Evolutionary conservation across 1,284 basidiomycete species (phyloP), one percentile per base, ranked within the genome.

Genomic region (Rhodotorula glutinis): DNA sequence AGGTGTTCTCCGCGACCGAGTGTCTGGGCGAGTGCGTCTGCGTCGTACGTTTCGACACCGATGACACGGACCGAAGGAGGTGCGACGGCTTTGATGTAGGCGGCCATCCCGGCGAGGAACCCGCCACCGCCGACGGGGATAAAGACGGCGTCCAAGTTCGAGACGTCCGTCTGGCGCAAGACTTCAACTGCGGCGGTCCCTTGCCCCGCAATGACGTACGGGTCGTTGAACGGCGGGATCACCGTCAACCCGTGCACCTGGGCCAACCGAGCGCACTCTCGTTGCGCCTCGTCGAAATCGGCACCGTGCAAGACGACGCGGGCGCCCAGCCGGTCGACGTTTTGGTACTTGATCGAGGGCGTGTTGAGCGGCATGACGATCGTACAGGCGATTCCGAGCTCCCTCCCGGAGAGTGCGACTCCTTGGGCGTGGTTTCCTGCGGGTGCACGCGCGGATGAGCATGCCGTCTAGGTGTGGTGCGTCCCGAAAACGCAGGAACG

Each of bases 361-460:
- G 96, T 98, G 27, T 88, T 92, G 41, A 88, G 82, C 1, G 96
- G 96, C 96, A 99, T 98, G 72, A 99, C 92, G 73, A 99, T 98
- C 19, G 94, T 97, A 74, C 93, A 96, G 5, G 94, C 92, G 69
- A 98, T 90, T 54, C 85, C 86, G 43, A 99, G 85, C 62, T 87
- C 86, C 47, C 87, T 82, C 17, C 93, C 93, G 14, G 95, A 93
- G 62, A 98, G 84, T 2, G 96, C 96, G 49, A 99, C 96, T 38
- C 96, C 96, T 80, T 99, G 96, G 0, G 96, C 96, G 79, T 99
- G 96, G 77, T 99, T 99, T 27, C 96, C 95, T 91, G 66, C 27
- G 21, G 27, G 14, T 0, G 3, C 1, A 5, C 3, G n/a, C 3
- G 43, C n/a, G 29, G 2, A 17, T 57, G 19, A 46, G 43, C 17